These are phyloP conservation scores for Leptoxyphium fumago DNA, from an alignment of 2,329 filamentous ascomycete genomes.

Conservation along the genomic window DNA sequence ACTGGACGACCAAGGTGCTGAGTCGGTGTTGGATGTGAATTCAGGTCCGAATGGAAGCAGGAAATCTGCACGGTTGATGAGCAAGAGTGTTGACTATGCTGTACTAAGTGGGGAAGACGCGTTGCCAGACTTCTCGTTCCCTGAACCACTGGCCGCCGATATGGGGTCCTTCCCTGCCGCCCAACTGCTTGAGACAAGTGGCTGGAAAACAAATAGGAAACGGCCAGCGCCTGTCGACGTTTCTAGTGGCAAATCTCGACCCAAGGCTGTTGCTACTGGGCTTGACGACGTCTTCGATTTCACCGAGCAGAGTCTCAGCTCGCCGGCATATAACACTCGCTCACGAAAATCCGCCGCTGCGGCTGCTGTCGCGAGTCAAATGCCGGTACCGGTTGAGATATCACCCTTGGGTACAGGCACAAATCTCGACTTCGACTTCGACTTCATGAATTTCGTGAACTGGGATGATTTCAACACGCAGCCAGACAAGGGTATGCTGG, in stretches of 20 bases:
- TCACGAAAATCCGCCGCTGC: neutral
- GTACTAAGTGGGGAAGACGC: neutral
- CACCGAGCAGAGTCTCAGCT: neutral
- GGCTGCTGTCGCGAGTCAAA: no score
- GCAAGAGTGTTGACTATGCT: neutral
- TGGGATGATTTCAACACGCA: no score
- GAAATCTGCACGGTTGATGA: neutral
- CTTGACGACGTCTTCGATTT: neutral
- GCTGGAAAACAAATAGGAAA: neutral
- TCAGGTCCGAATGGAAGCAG: no score
- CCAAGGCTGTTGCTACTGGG: neutral
- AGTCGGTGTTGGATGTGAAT: no score
- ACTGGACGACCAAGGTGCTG: no score
- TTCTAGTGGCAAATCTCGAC: neutral
- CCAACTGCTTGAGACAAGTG: neutral
- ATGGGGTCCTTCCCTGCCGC: neutral
- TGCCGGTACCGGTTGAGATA: no score
- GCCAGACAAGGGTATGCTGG: no score
- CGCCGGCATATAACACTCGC: neutral
- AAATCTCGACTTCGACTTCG: no score
- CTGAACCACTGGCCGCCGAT: neutral
- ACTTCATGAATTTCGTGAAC: no score
- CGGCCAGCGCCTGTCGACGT: neutral
- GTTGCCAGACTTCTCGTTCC: neutral
- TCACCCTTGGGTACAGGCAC: no score